Evolutionary conservation across 768 basidiomycete genomes (phyloP).

Genomic region (Hygrophoropsis aurantiaca): DNA sequence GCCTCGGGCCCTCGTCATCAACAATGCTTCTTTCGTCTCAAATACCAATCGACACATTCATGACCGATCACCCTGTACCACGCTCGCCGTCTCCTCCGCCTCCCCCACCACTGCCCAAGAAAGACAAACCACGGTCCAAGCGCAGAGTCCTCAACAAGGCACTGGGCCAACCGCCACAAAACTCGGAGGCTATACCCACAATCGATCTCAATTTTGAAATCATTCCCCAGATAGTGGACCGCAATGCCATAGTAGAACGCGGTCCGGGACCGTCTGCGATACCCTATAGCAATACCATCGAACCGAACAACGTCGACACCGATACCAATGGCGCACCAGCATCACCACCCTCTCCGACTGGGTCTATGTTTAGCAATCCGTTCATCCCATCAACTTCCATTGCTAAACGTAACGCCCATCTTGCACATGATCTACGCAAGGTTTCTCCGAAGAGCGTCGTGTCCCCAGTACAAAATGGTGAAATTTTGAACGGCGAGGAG

Average conservation of each 20-base stretch:
- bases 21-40: conserved; percentile 22
- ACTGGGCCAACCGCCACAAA: conserved; percentile 11
- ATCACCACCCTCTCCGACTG: conserved; percentile 36
- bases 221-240: conserved; percentile 83
- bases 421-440: conserved; percentile 32
- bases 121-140: conserved; percentile 22
- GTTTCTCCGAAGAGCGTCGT: conserved; percentile 53
- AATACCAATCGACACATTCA: conserved; percentile 21
- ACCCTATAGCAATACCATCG: conserved; percentile 40
- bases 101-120: conserved; percentile 22
- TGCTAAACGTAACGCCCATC: conserved; percentile 20
- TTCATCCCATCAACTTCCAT: conserved; percentile 24
- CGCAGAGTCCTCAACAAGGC: conserved; percentile 22
- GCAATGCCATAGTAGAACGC: conserved; percentile 8
- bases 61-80: conserved; percentile 10
- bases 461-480: conserved; percentile 12
- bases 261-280: conserved; percentile 22
- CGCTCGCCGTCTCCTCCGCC: conserved; percentile 11
- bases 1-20: conserved; percentile 2
- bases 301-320: conserved; percentile 24
- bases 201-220: conserved; percentile 40
- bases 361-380: conserved; percentile 35
- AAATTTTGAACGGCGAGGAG: conserved; percentile 8
- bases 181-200: conserved; percentile 22
- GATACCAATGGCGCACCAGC: conserved; percentile 27